Base-by-base conservation (phyloP, 768 basidiomycete genomes). In the Kwoniella heveanensis region DNA sequence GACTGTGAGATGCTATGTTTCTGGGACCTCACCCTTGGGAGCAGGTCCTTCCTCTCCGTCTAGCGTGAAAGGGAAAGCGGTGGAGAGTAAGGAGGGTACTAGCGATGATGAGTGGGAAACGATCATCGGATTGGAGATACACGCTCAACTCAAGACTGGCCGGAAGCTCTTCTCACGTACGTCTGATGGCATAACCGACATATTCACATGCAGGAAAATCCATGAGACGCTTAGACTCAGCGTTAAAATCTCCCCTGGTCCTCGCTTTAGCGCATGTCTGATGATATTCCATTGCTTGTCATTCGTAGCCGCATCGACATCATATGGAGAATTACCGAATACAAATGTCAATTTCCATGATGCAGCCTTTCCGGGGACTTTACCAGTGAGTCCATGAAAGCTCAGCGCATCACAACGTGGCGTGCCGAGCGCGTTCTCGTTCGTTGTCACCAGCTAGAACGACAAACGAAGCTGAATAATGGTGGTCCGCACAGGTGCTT, bases 111-210 rank as follows among this genome's bases (percentile, higher is more conserved):
- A 88, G 22, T 98, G 91, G 91, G 85, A 88, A 67, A 88, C 96
- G 21, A 83, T 95, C 44, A 87, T 98, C 30, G 96, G 96, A 17
- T 88, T 99, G 51, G 96, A 99, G 75, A 90, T 95, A 5, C 96
- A 98, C 76, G 91, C 92, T 0, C 95, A 98, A 77, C 86, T 99
- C 74, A 90, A 89, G 79, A 88, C 92, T 1, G 85, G 88, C 60
- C 81, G 83, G 60, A 99, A 99, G 80, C 84, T 99, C 25, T 97
- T 99, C 80, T 97, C 93, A 37, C 72, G 86, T 87, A 24, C 65
- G 85, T 58, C n/a, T n/a, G n/a, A n/a, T n/a, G n/a, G n/a, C n/a
- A n/a, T n/a, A n/a, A n/a, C n/a, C n/a, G n/a, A n/a, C n/a, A n/a
- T n/a, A n/a, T n/a, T n/a, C n/a, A n/a, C n/a, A n/a, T n/a, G n/a